Evolutionary conservation across 2,329 filamentous ascomycete species (phyloP).

Genomic region (Dothidotthia symphoricarpi): DNA sequence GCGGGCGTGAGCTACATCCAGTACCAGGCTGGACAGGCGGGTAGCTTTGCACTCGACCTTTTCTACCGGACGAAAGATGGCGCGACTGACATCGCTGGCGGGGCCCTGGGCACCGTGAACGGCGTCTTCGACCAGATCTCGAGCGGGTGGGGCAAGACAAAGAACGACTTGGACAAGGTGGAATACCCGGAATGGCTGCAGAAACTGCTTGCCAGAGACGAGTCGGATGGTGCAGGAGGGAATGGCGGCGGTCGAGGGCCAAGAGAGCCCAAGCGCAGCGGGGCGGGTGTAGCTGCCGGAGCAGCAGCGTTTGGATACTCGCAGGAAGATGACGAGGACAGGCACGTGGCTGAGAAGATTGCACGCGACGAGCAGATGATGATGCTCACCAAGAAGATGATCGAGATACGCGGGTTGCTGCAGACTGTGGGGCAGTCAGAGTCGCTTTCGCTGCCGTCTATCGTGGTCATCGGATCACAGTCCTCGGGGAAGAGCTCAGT

Average conservation of each 20-base stretch:
- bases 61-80: slow-evolving; percentile 70
- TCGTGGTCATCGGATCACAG: slow-evolving; percentile 98
- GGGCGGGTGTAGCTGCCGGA: slow-evolving; percentile 60
- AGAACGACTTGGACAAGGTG: slow-evolving; percentile 70
- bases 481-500: slow-evolving; percentile 98
- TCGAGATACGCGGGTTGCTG: slow-evolving; percentile 90
- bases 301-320: slow-evolving; percentile 75
- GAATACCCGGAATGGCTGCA: slow-evolving; percentile 75
- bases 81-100: slow-evolving; percentile 66
- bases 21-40: slow-evolving; percentile 86
- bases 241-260: slow-evolving; percentile 42
- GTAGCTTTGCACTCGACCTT: slow-evolving; percentile 73
- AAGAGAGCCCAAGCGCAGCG: slow-evolving; percentile 54
- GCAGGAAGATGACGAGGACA: slow-evolving; percentile 65
- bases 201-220: slow-evolving; percentile 57
- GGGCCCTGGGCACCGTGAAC: slow-evolving; percentile 68
- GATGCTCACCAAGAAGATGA: slow-evolving; percentile 99
- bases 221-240: slow-evolving; percentile 41
- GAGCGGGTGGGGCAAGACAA: slow-evolving; percentile 79
- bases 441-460: slow-evolving; percentile 84
- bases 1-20: slow-evolving; percentile 89
- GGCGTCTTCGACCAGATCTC: slow-evolving; percentile 76
- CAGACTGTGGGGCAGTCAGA: slow-evolving; percentile 90
- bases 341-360: slow-evolving; percentile 61
- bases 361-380: slow-evolving; percentile 98